Conservation (phyloP, 2,329 filamentous ascomycete genomes). For the Cytospora paraplurivora region DNA sequence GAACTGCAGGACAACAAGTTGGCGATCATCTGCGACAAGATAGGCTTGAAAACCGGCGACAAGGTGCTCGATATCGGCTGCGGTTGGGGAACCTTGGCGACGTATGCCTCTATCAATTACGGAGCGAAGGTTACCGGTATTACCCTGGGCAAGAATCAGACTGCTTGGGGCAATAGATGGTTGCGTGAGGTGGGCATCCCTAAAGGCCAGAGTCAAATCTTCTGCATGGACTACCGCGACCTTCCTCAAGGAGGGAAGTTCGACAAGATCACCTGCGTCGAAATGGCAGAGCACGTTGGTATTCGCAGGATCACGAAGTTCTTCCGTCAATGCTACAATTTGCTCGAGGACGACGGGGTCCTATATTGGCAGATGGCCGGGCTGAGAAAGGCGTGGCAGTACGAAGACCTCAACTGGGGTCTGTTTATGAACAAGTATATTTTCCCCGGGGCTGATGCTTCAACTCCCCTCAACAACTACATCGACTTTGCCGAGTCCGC, state of each 20-base stretch:
- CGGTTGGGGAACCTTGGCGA: conserved; percentile 94
- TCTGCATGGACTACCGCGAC: conserved; percentile 97
- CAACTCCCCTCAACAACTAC: conserved; percentile 86
- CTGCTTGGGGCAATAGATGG: conserved; percentile 90
- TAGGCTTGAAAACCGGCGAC: conserved; percentile 79
- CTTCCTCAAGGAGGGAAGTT: conserved; percentile 73
- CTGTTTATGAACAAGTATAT: conserved; percentile 99
- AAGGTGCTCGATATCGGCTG: conserved; percentile 91
- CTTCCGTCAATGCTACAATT: conserved; percentile 83
- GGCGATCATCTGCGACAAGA: conserved; percentile 93
- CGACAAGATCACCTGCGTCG: conserved; percentile 94
- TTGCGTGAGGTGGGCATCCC: conserved; percentile 79
- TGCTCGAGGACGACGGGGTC: conserved; percentile 93
- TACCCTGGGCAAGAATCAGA: conserved; percentile 93
- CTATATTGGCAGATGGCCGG: conserved; percentile 96
- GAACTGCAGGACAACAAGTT: conserved; percentile 98
- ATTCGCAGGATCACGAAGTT: conserved; percentile 83
- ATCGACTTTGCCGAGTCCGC: conserved; percentile 81
- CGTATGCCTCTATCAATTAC: conserved; percentile 90
- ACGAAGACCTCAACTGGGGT: conserved; percentile 96
- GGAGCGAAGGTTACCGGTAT: conserved; percentile 81
- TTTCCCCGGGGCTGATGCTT: conserved; percentile 95
- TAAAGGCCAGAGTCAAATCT: conserved; percentile 85
- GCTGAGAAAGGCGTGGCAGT: conserved; percentile 93
- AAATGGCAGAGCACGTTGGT: conserved; percentile 99